Base-by-base conservation (phyloP, 495 filamentous ascomycete species). In the Staphylotrichum tortipilum region DNA sequence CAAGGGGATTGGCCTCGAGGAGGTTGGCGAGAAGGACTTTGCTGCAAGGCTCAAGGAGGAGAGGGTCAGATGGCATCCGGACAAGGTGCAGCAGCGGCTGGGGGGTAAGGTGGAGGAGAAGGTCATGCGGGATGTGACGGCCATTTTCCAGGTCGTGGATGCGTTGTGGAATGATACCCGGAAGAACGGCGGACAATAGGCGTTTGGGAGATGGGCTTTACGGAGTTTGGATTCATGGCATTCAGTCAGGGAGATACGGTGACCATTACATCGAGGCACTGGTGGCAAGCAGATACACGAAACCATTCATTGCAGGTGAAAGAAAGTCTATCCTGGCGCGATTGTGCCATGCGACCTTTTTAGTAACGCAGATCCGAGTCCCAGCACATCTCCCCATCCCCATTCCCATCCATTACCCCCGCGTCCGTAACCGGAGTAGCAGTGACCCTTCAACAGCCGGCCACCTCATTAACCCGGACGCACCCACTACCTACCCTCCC, bases 41-140 rank as follows among this genome's bases (percentile, higher is more conserved):
- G 51, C 76, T 38, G 71, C 74, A 15, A 71, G 78, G 23, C 68
- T 99, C 31, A 97, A 95, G 68, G 64, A 76, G 15, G 92, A 99
- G 70, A 78, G 92, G 31, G 81, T 97, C 9, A 71, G 89, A 9
- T 99, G 92, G 92, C 92, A 99, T 77, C 92, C 92, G 9, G 92
- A 99, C 68, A 99, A 97, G 74, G 85, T 97, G 28, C 88, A 94
- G 73, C 94, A 97, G 68, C 78, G 82, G 39, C 81, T 90, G 56
- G 86, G 88, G 2, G 79, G 75, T 0, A 65, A 75, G 49, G 81
- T 87, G 37, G 79, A 85, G 15, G 67, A 72, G 3, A 79, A 82
- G 2, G 76, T 94, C 64, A 83, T 84, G 68, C 78, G 77, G 41
- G 62, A 68, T 42, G 86, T 97, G 14, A 98, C 90, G 11, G 84